Evolutionary conservation across 2,329 filamentous ascomycete genomes (phyloP), one percentile per base, ranked within the genome.

Genomic region (Verticillium zaregamsianum): DNA sequence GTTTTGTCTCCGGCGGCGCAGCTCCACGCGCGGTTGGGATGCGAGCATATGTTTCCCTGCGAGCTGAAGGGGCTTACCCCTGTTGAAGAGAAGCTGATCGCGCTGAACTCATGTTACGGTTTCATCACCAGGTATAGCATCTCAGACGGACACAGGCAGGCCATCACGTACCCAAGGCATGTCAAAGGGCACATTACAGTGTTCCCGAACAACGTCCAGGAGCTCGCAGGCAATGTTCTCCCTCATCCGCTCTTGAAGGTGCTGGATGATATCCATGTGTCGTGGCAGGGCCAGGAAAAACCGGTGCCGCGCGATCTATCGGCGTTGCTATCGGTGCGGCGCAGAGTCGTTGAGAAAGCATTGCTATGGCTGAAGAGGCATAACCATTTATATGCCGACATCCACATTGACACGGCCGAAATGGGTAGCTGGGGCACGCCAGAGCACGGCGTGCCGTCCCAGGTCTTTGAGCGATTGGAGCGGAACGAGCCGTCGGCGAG

Each of bases 171-270:
- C 40, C 55, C 28, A 17, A 63, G 54, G 58, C 63, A 66, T 28
- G 55, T 66, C 33, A 66, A 63, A 54, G 64, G 64, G 3, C 63
- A 66, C 45, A 63, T 66, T 39, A 61, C 59, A 9, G 59, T 66
- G 57, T 66, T 66, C 59, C 64, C 59, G 14, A 66, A 66, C 39
- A 64, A 64, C 33, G 62, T 66, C 9, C 31, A 65, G 55, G 61
- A 63, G 40, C 60, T 62, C 9, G 61, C 60, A 14, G 55, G 59
- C 3, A 62, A 35, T 5, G 63, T 66, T 23, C 59, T 66, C 5
- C 60, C 37, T 4, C 54, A 63, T 62, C 52, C 55, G 52, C 39
- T 45, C 15, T 17, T 45, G 17, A 45, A 20, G 17, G 39, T 45
- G 5, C 15, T 45, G 39, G 39, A 45, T 45, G 39, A 45, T n/a